A percentile compares a stretch with the other conserved stretches of the same genome.
Evolutionary conservation across 176 grass and related monocot species (phyloP).

Genomic region (Coix lacrymajobi): DNA sequence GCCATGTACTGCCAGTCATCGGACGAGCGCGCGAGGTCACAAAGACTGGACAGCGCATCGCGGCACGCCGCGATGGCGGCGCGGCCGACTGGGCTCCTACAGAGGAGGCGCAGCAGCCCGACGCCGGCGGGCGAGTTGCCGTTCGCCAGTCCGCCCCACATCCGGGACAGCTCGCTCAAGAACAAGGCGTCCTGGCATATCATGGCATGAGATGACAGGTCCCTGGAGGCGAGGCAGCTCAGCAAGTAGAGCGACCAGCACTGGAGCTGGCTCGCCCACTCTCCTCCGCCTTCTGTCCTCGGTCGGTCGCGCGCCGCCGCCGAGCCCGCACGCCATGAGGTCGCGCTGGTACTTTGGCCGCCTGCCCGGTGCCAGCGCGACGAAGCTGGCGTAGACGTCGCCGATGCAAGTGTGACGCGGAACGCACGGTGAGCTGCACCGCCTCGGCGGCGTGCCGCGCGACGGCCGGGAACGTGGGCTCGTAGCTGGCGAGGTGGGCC

Average conservation of each 20-base stretch:
- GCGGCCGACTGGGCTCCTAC: too few relatives aligned
- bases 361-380: constrained; percentile 22
- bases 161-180: constrained; percentile 58
- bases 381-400: constrained; percentile 45
- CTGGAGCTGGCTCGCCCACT: constrained; percentile 96
- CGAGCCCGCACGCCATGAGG: constrained; percentile 46
- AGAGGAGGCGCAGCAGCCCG: constrained; percentile 63
- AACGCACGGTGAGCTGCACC: constrained; percentile 45
- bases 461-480: constrained; percentile 59
- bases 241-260: constrained; percentile 89
- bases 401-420: constrained; percentile 52
- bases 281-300: constrained; percentile 76
- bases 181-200: constrained; percentile 52
- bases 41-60: too few relatives aligned
- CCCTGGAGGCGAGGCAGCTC: constrained; percentile 74
- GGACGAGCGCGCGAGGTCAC: constrained; percentile 66
- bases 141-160: constrained; percentile 89
- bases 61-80: too few relatives aligned
- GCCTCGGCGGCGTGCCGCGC: constrained; percentile 45
- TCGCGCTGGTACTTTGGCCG: constrained; percentile 72
- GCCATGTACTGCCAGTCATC: constrained; percentile 98
- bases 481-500: constrained; percentile 89
- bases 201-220: constrained; percentile 43
- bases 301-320: constrained; percentile 28
- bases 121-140: constrained; percentile 74